Base-by-base conservation (phyloP, 176 grass and related monocot species). In the maize (Zea mays) region DNA sequence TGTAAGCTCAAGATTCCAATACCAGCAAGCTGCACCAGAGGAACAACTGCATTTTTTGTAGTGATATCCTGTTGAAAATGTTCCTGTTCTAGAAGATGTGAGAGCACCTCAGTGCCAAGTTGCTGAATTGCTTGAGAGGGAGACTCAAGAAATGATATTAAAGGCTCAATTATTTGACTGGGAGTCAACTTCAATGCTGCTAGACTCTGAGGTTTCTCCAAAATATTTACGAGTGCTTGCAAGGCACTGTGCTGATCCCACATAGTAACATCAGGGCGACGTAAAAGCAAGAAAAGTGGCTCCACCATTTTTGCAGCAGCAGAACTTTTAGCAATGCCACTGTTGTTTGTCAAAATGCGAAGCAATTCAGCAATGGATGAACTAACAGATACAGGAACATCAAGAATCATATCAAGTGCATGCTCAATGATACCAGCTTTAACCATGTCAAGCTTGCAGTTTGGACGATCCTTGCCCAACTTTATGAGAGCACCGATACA, bases 51-150 rank as follows among this genome's bases (percentile, higher is more conserved):
- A 90, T 88, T 86, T 85, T 94, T 81, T 43, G 95, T 98, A 67
- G 89, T 94, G 59, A 94, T 92, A 83, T 98, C 95, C 67, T 91
- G 87, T 67, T 98, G 90, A 68, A 98, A 92, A 92, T 98, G 95
- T 65, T 98, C 95, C 54, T 98, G 91, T 80, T 94, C 91, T 68
- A 98, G 74, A 88, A 98, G 89, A 88, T 94, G 89, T 27, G 88
- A 92, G 12, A 98, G 62, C 73, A 98, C 82, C 73, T 98, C 95
- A 47, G 91, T 94, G 47, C 91, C 91, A 80, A 98, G 89, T 83
- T 98, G 95, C 86, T 98, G 95, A 62, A 98, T 94, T 65, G 95
- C 91, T 88, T 93, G 95, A 67, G 91, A 94, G 6, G 95, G 95
- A 62, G 95, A 98, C 45, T 98, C 95, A 34, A 98, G 89, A 82